Base-by-base conservation (phyloP, 768 basidiomycete species). In the Suillus placidus region DNA sequence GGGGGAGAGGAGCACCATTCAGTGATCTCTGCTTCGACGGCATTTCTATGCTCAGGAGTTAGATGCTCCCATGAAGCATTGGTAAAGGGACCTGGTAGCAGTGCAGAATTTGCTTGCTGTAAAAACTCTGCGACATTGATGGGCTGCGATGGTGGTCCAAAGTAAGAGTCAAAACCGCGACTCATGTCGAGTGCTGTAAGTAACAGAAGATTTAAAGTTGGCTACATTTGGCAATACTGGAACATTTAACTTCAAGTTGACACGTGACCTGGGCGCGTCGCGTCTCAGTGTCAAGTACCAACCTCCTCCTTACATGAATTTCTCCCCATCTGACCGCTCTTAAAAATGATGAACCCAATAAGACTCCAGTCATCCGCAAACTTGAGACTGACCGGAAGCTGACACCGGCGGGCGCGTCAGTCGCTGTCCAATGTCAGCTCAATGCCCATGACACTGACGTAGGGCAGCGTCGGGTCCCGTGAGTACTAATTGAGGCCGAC, bases 131-230 rank as follows among this genome's bases (percentile, higher is more conserved):
- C 72, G 54, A 90, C 67, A 54, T 84, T 73, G 38, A 90, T 80
- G 32, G 70, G 77, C 40, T 88, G 83, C 47, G 89, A 91, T 26
- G 88, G 79, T 51, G 88, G 89, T 0, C 89, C 89, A 74, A 90
- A 87, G 63, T 84, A 80, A 38, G 83, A 86, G 67, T 88, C 86
- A 37, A 78, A 71, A 42, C 74, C 71, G 63, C 75, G 76, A 9
- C 62, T 66, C 65, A 77, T 70, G 66, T 76, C 70, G 49, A 66
- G 45, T 23, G 6, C 16, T 18, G 42, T 10, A 8, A 43, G n/a
- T 9, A 6, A 47, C 13, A 51, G 23, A 23, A 13, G 6, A 26
- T 26, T 23, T 49, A 13, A 23, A 23, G 23, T 47, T 13, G n/a
- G n/a, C 12, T 47, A 37, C 12, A 37, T 26, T 26, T 26, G 26